Evolutionary conservation across 345 rosid species (phyloP).

Genomic region (Gossypium mustelinum): DNA sequence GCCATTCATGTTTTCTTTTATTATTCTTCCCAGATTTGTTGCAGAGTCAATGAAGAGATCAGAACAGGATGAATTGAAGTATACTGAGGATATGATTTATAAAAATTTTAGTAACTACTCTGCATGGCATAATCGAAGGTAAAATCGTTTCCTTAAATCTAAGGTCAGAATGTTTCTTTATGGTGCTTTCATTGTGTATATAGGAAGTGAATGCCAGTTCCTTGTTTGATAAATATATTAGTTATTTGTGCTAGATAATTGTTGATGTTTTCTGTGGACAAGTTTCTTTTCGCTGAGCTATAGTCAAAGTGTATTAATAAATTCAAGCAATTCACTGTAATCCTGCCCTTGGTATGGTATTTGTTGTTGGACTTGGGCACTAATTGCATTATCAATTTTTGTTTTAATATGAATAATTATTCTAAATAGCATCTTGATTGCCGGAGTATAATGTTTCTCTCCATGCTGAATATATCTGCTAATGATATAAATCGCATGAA

Average conservation of each 20-base stretch:
- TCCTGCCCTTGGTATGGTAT: background rate
- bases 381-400: background rate
- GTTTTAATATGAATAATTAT: background rate
- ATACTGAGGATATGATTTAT: conserved; percentile 59
- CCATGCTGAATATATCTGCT: background rate
- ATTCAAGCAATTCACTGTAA: background rate
- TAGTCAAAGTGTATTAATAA: background rate
- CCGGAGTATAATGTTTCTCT: background rate
- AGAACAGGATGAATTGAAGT: conserved; percentile 69
- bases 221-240: background rate
- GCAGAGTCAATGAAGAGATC: conserved; percentile 62
- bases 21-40: conserved; percentile 56
- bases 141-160: conserved; percentile 14
- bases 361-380: background rate
- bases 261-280: background rate
- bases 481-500: background rate
- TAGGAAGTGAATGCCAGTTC: background rate
- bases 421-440: background rate
- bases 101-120: conserved; percentile 84
- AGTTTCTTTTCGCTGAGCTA: background rate
- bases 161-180: background rate
- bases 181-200: conserved; percentile 4
- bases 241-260: background rate
- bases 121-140: conserved; percentile 99
- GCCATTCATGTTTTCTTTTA: background rate